These are phyloP conservation scores for Septoria linicola DNA, from an alignment of 2,329 filamentous ascomycete species.

Conservation along the genomic window DNA sequence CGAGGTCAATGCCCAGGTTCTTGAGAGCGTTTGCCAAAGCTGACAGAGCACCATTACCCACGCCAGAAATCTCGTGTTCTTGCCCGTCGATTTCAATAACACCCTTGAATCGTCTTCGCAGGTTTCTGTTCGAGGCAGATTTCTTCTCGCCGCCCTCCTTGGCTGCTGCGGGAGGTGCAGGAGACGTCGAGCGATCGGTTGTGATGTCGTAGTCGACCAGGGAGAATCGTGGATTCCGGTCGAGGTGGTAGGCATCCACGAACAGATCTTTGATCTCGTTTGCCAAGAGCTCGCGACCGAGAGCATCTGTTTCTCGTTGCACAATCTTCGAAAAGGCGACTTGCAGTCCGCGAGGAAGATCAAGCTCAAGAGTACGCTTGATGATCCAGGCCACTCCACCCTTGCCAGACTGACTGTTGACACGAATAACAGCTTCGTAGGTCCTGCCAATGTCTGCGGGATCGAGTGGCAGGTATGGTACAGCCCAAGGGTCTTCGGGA, in stretches of 20 bases:
- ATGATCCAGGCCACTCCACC: constrained; percentile 94
- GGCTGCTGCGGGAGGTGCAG: constrained; percentile 63
- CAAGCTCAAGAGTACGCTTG: constrained; percentile 81
- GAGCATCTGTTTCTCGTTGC: constrained; percentile 73
- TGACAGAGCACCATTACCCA: constrained; percentile 87
- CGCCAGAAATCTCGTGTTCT: constrained; percentile 75
- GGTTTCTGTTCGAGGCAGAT: constrained; percentile 67
- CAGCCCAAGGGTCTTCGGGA: constrained; percentile 71
- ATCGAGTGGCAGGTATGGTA: constrained; percentile 91
- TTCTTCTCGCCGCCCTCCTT: constrained; percentile 42
- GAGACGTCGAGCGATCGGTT: constrained; percentile 75
- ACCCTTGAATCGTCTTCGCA: constrained; percentile 80
- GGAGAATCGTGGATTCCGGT: constrained; percentile 77
- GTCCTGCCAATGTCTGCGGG: constrained; percentile 90
- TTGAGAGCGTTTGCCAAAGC: constrained; percentile 79
- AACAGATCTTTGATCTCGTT: constrained; percentile 86
- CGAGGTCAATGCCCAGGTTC: constrained; percentile 76
- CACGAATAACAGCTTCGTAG: constrained; percentile 97
- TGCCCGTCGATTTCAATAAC: constrained; percentile 77
- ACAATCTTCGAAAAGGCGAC: constrained; percentile 87
- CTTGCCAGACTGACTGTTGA: constrained; percentile 96
- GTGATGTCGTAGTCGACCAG: constrained; percentile 90
- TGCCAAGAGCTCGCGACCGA: constrained; percentile 80
- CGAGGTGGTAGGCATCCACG: constrained; percentile 81
- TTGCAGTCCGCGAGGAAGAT: constrained; percentile 88